Conservation (phyloP, 805 yeast species). For the Kockiozyma suomiensis region DNA sequence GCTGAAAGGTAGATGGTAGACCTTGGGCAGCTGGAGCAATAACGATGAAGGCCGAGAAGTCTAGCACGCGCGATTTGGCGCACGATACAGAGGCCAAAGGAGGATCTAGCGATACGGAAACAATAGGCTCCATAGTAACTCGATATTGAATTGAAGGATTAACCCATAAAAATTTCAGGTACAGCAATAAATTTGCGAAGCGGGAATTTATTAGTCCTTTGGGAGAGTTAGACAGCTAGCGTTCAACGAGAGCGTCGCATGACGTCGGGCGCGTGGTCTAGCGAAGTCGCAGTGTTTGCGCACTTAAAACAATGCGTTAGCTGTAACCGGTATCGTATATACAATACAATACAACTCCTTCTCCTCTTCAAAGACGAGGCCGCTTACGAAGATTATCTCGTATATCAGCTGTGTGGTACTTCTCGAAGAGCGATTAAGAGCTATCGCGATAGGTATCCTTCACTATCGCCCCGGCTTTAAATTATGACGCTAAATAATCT, state of each 20-base stretch:
- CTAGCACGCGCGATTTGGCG: conserved; percentile 22
- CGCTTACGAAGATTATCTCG: no score
- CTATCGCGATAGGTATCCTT: no score
- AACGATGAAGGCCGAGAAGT: conserved; percentile 21
- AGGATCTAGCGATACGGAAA: conserved; percentile 14
- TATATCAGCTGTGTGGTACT: no score
- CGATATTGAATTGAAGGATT: background rate
- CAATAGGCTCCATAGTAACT: background rate
- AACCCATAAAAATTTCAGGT: background rate
- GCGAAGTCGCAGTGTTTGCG: background rate
- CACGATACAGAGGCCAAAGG: conserved; percentile 20
- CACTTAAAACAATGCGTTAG: background rate
- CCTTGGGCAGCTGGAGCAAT: background rate
- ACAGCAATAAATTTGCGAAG: background rate
- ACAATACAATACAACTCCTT: background rate
- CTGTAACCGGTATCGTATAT: conserved; percentile 1
- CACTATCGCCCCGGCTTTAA: no score
- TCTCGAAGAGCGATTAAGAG: no score
- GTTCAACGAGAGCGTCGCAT: conserved; percentile 1
- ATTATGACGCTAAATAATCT: no score
- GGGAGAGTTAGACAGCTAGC: no score
- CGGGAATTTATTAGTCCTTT: background rate
- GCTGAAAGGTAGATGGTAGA: conserved; percentile 8
- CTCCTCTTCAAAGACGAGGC: background rate
- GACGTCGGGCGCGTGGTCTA: conserved; percentile 11